Evolutionary conservation across 2,329 filamentous ascomycete genomes (phyloP).

Genomic region (Scleromitrula shiraiana): DNA sequence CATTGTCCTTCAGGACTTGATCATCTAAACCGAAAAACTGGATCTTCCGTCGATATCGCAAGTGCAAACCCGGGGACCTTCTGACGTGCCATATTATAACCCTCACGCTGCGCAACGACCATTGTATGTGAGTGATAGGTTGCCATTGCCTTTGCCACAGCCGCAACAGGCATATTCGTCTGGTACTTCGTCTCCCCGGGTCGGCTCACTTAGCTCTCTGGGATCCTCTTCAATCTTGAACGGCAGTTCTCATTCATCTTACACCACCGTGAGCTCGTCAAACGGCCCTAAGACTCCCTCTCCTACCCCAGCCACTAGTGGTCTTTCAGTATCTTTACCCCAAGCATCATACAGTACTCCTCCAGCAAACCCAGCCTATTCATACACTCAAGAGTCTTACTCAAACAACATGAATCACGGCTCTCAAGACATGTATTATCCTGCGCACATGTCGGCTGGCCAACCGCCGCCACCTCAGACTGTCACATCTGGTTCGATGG

Average conservation of each 20-base stretch:
- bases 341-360: conserved; percentile 29
- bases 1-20: conserved; percentile 28
- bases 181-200: conserved; percentile 66
- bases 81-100: conserved; percentile 64
- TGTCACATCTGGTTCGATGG: conserved; percentile 63
- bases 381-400: conserved; percentile 32
- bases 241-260: conserved; percentile 47
- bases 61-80: conserved; percentile 70
- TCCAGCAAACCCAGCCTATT: conserved; percentile 34
- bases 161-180: conserved; percentile 57
- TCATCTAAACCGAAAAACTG: conserved; percentile 71
- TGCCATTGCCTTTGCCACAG: conserved; percentile 63
- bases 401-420: conserved; percentile 70
- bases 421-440: conserved; percentile 78
- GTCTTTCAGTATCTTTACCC: conserved; percentile 35
- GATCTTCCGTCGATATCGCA: conserved; percentile 83
- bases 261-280: conserved; percentile 42
- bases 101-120: conserved; percentile 54
- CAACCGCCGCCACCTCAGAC: conserved; percentile 69
- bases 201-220: conserved; percentile 58
- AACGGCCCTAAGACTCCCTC: conserved; percentile 72
- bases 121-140: conserved; percentile 64
- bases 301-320: conserved; percentile 48
- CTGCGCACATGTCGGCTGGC: conserved; percentile 68
- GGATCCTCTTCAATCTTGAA: conserved; percentile 47